Percentiles rank a stretch among this genome's conserved stretches.
Conservation (phyloP, 2,329 filamentous ascomycete genomes). For the Byssochlamys sp. region DNA sequence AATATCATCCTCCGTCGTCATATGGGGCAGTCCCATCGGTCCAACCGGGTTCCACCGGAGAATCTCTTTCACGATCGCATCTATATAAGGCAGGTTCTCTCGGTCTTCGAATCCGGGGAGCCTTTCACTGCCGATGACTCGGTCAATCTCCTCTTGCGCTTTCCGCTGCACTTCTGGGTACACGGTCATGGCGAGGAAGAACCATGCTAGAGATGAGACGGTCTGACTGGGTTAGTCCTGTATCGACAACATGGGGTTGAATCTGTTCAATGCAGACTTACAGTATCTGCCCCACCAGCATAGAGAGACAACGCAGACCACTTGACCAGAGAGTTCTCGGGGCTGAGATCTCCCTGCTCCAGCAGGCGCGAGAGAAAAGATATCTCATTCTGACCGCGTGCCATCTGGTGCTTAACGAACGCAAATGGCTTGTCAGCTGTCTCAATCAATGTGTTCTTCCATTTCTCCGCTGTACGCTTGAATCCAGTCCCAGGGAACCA, state of each 20-base stretch:
- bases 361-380: conserved; percentile 33
- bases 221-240: conserved; percentile 23
- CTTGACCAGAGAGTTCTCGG: conserved; percentile 27
- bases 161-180: conserved; percentile 44
- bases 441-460: conserved; percentile 21
- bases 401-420: conserved; percentile 34
- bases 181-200: conserved; percentile 46
- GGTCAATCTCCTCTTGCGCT: conserved; percentile 37
- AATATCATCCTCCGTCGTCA: conserved; percentile 15
- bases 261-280: conserved; percentile 8
- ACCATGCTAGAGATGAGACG: conserved; percentile 32
- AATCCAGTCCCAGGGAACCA: conserved; percentile 40
- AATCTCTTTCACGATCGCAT: conserved; percentile 30
- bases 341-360: conserved; percentile 20
- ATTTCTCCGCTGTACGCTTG: conserved; percentile 32
- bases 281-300: conserved; percentile 34
- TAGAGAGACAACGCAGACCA: conserved; percentile 37
- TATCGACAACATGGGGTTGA: neutral
- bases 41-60: conserved; percentile 28
- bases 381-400: conserved; percentile 16
- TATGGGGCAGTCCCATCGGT: conserved; percentile 24
- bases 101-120: conserved; percentile 32
- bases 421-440: conserved; percentile 33
- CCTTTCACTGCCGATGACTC: conserved; percentile 22
- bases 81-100: conserved; percentile 25